phyloP scores from a whole-genome alignment of 2,329 filamentous ascomycete species.

The Xylaria sp. region DNA sequence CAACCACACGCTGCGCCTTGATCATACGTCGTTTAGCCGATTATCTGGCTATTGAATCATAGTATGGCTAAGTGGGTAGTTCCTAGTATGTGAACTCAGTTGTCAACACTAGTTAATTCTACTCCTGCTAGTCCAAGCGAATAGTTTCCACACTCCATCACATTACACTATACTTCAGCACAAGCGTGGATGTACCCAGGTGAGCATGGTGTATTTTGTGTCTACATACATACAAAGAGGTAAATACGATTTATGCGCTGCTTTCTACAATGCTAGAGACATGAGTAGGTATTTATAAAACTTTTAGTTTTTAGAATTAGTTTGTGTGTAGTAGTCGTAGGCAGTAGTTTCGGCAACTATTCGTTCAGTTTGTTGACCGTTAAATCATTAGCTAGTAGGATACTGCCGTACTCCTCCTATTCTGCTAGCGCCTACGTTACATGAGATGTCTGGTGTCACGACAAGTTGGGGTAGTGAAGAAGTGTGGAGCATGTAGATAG shows the following conservation, averaged over 20 bases:
- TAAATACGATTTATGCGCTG: not conserved
- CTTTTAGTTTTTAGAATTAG: not conserved
- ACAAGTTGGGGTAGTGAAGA: slow-evolving; percentile 6
- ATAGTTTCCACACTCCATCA: not conserved
- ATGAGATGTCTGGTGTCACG: slow-evolving; percentile 5
- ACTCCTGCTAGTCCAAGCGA: not conserved
- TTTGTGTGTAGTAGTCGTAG: not conserved
- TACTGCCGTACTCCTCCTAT: not conserved
- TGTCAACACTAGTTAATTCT: not conserved
- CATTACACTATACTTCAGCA: not conserved
- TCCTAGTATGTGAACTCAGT: not conserved
- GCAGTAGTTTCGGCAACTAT: not conserved
- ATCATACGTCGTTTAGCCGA: slow-evolving; percentile 22
- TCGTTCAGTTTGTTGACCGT: not conserved
- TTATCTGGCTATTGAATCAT: not conserved
- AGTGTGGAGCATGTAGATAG: not conserved
- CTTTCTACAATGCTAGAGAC: not conserved
- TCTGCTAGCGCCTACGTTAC: not conserved
- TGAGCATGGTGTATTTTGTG: not conserved
- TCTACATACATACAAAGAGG: not conserved
- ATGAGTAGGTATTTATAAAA: not conserved
- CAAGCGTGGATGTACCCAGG: not conserved
- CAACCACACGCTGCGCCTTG: not conserved
- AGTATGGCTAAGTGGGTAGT: not conserved
- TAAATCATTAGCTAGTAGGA: not conserved